A percentile compares a stretch with the other conserved stretches of the same genome.
These are phyloP conservation scores for Solanum medicagineum DNA, from an alignment of 257 asterid genomes.

Conservation along the genomic window DNA sequence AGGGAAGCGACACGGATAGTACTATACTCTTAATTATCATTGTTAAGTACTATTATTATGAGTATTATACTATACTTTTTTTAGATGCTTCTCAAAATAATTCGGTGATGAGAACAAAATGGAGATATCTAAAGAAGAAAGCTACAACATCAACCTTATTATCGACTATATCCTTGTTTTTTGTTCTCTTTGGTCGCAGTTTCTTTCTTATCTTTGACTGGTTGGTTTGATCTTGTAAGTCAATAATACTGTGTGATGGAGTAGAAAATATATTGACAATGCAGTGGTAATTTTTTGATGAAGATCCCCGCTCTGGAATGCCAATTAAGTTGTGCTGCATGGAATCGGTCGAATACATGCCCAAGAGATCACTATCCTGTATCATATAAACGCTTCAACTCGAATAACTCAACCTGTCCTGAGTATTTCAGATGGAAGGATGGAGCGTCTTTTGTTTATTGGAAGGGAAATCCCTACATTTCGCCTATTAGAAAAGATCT, in stretches of 20 bases:
- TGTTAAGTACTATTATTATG: background rate
- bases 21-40: background rate
- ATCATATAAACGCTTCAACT: background rate
- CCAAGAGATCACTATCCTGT: background rate
- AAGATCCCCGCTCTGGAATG: background rate
- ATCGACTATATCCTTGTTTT: background rate
- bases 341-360: background rate
- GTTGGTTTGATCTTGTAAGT: background rate
- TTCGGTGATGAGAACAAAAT: background rate
- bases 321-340: background rate
- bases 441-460: conserved; percentile 75
- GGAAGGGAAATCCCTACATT: conserved; percentile 70
- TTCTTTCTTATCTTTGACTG: background rate
- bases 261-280: background rate
- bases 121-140: background rate
- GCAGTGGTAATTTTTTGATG: background rate
- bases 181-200: background rate
- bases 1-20: background rate
- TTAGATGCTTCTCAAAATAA: background rate
- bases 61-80: background rate
- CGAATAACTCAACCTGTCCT: background rate
- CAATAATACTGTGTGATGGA: background rate
- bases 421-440: conserved; percentile 34
- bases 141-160: background rate
- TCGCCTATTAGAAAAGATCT: conserved; percentile 63